These are phyloP conservation scores for Candida gorgasii DNA, from an alignment of 805 yeast species.

Conservation along the genomic window DNA sequence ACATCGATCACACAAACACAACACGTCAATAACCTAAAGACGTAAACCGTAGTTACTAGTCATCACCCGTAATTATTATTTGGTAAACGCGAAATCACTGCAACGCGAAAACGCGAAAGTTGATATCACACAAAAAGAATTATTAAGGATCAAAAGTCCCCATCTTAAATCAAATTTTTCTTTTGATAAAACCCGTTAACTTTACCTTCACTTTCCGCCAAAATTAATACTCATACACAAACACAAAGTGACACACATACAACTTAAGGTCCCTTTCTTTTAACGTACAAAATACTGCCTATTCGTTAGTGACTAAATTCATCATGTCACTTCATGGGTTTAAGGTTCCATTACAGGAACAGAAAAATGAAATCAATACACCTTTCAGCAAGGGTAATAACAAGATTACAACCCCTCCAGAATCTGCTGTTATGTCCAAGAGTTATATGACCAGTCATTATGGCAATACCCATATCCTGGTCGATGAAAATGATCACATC, in stretches of 20 bases:
- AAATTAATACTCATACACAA: not conserved
- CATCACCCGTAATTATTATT: not conserved
- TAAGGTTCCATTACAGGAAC: slow-evolving; percentile 20
- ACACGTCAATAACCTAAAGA: no score
- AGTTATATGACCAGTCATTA: slow-evolving; percentile 6
- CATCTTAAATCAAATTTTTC: slow-evolving; percentile 6
- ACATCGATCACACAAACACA: no score
- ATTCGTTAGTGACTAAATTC: not conserved
- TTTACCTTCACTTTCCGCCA: not conserved
- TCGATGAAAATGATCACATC: slow-evolving; percentile 8
- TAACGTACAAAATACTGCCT: no score
- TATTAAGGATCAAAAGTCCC: slow-evolving; percentile 8
- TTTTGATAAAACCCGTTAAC: no score
- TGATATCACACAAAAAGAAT: slow-evolving; percentile 5
- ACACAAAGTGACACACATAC: not conserved
- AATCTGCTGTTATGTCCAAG: slow-evolving; percentile 6
- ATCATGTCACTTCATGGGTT: slow-evolving; percentile 11
- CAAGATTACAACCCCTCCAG: slow-evolving; percentile 41
- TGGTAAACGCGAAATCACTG: slow-evolving; percentile 5
- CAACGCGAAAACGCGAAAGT: slow-evolving; percentile 9
- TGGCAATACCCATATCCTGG: not conserved
- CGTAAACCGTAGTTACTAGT: not conserved
- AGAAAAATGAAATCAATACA: slow-evolving; percentile 15
- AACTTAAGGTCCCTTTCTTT: no score
- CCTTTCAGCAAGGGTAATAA: slow-evolving; percentile 15